A percentile compares a stretch with the other conserved stretches of the same genome.
Conservation (phyloP, 2,329 filamentous ascomycete genomes). For the Cladosporium sp. region DNA sequence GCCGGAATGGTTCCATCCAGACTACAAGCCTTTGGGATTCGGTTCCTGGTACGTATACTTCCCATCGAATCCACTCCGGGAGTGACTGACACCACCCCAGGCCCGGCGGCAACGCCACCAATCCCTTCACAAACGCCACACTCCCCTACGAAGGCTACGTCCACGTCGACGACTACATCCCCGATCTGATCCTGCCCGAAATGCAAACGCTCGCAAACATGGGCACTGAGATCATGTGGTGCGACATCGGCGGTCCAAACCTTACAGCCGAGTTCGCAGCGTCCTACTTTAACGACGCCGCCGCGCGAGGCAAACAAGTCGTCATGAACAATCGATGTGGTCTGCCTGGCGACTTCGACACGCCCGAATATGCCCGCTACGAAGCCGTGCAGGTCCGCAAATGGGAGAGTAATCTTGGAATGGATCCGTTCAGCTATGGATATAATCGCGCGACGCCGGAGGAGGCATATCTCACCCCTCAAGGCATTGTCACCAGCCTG, state of each 20-base stretch:
- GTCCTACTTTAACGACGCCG: slow-evolving; percentile 40
- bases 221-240: slow-evolving; percentile 47
- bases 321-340: slow-evolving; percentile 57
- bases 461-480: slow-evolving; percentile 50
- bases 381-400: slow-evolving; percentile 50
- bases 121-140: slow-evolving; percentile 41
- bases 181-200: slow-evolving; percentile 41
- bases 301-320: slow-evolving; percentile 44
- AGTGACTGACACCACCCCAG: slow-evolving; percentile 12
- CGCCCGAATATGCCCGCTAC: slow-evolving; percentile 55
- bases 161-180: slow-evolving; percentile 38
- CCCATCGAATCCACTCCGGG: neutral
- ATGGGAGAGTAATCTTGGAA: slow-evolving; percentile 57
- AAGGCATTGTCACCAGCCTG: slow-evolving; percentile 44
- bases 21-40: slow-evolving; percentile 40
- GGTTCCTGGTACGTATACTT: slow-evolving; percentile 23
- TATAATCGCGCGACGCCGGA: slow-evolving; percentile 54
- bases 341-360: slow-evolving; percentile 55
- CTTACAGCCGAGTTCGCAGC: slow-evolving; percentile 40
- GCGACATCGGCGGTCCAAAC: slow-evolving; percentile 44
- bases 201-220: slow-evolving; percentile 42
- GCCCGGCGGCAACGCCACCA: slow-evolving; percentile 41
- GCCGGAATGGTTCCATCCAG: slow-evolving; percentile 46
- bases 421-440: slow-evolving; percentile 58
- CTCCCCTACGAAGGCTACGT: slow-evolving; percentile 44